Evolutionary conservation across 192 early-diverging fungal genomes (phyloP), one percentile per base, ranked within the genome.

Genomic region (Glomus cerebriforme): DNA sequence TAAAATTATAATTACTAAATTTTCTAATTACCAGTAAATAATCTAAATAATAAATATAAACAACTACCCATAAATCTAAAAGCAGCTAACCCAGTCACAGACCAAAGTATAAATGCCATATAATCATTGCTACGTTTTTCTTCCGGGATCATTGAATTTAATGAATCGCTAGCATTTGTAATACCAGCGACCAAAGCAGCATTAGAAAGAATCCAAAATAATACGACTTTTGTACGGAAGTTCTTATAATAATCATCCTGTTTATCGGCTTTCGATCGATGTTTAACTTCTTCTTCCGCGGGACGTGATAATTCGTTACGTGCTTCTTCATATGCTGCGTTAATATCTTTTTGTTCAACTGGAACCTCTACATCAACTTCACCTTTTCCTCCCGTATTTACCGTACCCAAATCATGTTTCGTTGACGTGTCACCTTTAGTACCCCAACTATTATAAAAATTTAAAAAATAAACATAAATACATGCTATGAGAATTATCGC

Each of bases 121-220:
- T 91, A 91, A 39, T 62, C 60, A 59, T 82, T 83, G 15, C 85
- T 83, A 15, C 86, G 82, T 22, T 79, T 47, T 29, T 84, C 76
- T 78, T 81, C 81, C 2, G 79, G 59, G 64, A 82, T 49, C 73
- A 77, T 75, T 74, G 83, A 37, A 74, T 39, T 79, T 81, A 29
- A 34, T 83, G 45, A 15, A 2, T 29, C 29, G 70, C 83, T 80
- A 22, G 84, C 67, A 60, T 88, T 92, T 7, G 92, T 92, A 59
- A 96, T 83, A 45, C 88, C 81, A 49, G 87, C 86, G 72, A 96
- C 88, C 64, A 96, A 79, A 34, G 87, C 35, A 7, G 85, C 82
- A 82, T 96, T 96, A n/a, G 88, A 89, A n/a, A 94, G 83, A 73
- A 94, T 89, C 95, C 95, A 96, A 22, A 80, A 80, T 24, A 96